phyloP scores from a whole-genome alignment of 495 filamentous ascomycete species.

The Trichoderma asperelloides region DNA sequence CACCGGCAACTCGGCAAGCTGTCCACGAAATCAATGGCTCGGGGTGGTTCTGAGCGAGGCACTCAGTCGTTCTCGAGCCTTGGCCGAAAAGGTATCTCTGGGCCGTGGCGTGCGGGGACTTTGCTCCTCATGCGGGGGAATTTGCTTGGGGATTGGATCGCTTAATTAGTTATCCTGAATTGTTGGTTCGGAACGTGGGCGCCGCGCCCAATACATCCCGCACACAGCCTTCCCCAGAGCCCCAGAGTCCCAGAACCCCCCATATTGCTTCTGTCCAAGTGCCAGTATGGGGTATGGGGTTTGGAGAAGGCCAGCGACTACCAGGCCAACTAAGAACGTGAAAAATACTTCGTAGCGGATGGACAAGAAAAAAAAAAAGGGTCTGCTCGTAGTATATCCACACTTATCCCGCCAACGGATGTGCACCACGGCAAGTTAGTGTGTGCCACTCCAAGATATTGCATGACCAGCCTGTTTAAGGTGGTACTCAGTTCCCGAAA shows the following conservation, averaged over 20 bases:
- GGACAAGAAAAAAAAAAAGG: neutral
- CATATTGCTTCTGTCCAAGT: neutral
- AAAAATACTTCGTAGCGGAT: neutral
- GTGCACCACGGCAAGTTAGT: neutral
- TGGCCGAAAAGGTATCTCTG: neutral
- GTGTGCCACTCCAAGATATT: neutral
- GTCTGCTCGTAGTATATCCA: neutral
- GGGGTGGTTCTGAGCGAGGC: neutral
- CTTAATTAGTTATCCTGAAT: neutral
- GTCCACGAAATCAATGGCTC: neutral
- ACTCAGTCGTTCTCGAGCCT: neutral
- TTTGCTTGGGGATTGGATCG: neutral
- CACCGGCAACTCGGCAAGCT: neutral
- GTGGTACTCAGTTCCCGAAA: neutral
- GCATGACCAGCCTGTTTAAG: neutral
- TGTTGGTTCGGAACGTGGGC: neutral
- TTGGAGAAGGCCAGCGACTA: neutral
- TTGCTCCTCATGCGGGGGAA: neutral
- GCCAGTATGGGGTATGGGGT: neutral
- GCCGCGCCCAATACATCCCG: neutral
- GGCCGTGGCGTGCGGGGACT: neutral
- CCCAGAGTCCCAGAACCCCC: too few species aligned
- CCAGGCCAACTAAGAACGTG: neutral
- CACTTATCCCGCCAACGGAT: neutral
- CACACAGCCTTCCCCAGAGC: neutral